phyloP scores from a whole-genome alignment of 306 rosid species.

The Alnus glutinosa region DNA sequence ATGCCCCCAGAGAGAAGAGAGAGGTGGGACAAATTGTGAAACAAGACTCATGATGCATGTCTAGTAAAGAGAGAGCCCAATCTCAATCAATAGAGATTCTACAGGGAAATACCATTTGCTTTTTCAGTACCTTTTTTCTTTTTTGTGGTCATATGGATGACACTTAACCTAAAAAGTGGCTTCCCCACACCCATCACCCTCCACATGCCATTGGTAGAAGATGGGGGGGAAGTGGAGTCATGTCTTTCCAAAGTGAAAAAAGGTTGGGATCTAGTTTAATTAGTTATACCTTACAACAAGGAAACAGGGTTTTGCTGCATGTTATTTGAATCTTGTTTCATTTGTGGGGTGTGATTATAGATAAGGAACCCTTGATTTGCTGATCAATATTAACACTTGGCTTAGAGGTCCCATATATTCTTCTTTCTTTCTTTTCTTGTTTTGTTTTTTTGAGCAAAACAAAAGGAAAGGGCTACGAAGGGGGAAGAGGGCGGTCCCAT shows the following conservation, averaged over 20 bases:
- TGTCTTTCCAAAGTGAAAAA: conserved; percentile 40
- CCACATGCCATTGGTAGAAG: conserved; percentile 66
- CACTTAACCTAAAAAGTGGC: conserved; percentile 47
- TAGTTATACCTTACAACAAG: conserved; percentile 6
- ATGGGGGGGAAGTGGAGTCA: conserved; percentile 48
- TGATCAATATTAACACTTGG: no score
- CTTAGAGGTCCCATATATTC: no score
- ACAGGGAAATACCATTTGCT: conserved; percentile 49
- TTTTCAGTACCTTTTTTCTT: conserved; percentile 41
- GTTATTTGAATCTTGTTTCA: not conserved
- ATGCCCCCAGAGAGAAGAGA: conserved; percentile 36
- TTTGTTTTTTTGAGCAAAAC: no score
- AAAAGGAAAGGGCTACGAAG: no score
- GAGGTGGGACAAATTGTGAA: conserved; percentile 75
- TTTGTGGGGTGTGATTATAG: no score
- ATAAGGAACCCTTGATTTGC: no score
- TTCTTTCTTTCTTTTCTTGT: no score
- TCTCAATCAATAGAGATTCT: conserved; percentile 71
- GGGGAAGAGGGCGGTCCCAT: no score
- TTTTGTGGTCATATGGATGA: conserved; percentile 46
- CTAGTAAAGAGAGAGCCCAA: conserved; percentile 60
- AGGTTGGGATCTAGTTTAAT: conserved; percentile 7
- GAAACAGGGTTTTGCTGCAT: conserved; percentile 9
- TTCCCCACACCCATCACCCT: conserved; percentile 70
- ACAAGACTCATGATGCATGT: conserved; percentile 76